Evolutionary conservation across 129 eudicot species (phyloP), one percentile per base, ranked within the genome.

Genomic region (Gnaphalium uliginosum): DNA sequence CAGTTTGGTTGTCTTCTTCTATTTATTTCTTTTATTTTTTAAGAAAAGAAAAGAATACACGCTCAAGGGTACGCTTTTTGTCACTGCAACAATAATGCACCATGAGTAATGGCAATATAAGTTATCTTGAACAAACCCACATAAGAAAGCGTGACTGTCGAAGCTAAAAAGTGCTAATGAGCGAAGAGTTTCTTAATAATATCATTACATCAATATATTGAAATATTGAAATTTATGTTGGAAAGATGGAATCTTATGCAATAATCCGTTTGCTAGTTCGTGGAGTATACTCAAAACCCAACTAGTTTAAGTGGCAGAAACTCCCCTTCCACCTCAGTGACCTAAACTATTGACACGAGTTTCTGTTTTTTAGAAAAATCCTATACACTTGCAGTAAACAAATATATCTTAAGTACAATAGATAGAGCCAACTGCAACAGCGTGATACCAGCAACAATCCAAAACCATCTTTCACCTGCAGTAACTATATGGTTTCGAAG

Each of bases 391-490:
- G 21, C n/a, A 66, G 17, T 66, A 9, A 66, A 66, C 26, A 66
- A 66, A 21, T 35, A 66, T 43, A 66, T 19, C 53, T 66, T 35
- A 66, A 66, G 71, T 19, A 66, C 71, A 66, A 66, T 17, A 2
- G 71, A 66, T 8, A 66, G 71, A 37, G 71, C 71, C 53, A 66
- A 39, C 51, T 66, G 71, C 54, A 66, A 66, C 51, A 66, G 2
- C 9, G 27, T n/a, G n/a, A 66, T 66, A 35, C 10, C 71, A 33
- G 51, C 53, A 3, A 66, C 71, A 35, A 66, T 32, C 71, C 25
- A 35, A 4, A 35, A 35, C 71, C 71, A 66, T 27, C 26, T 37
- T 66, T 66, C 71, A 33, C 71, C 71, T 8, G 53, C 71, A 4
- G 71, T 33, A 19, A 66, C 51, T 33, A 66, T 35, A 48, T 66